Percentiles rank a stretch among this genome's conserved stretches.
Evolutionary conservation across 495 filamentous ascomycete species (phyloP).

Genomic region (Staphylotrichum tortipilum): DNA sequence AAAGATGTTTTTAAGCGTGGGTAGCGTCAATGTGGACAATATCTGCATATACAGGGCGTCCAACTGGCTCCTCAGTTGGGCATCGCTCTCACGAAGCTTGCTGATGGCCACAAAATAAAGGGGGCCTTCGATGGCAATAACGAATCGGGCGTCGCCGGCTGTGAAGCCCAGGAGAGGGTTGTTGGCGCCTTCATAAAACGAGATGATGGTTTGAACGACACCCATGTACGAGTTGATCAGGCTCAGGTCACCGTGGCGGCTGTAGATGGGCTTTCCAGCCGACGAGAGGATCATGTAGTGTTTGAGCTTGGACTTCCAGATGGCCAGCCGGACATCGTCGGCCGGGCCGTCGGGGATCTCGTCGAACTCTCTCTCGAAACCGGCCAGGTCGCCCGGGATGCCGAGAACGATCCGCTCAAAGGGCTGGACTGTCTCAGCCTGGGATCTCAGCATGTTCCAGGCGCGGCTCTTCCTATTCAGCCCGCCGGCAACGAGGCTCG

Average conservation of each 20-base stretch:
- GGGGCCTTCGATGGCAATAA: constrained; percentile 71
- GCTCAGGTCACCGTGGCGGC: constrained; percentile 80
- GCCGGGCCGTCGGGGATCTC: constrained; percentile 56
- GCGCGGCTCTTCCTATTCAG: constrained; percentile 48
- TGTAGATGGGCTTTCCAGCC: constrained; percentile 97
- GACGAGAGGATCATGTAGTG: constrained; percentile 94
- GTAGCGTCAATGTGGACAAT: constrained; percentile 84
- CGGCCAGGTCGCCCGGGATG: constrained; percentile 46
- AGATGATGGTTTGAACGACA: constrained; percentile 95
- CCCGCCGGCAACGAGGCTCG: constrained; percentile 71
- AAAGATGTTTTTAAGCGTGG: constrained; percentile 82
- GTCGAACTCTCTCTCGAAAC: constrained; percentile 72
- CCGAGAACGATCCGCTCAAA: constrained; percentile 42
- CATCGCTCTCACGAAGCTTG: constrained; percentile 79
- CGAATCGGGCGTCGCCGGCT: constrained; percentile 75
- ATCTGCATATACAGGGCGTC: constrained; percentile 98
- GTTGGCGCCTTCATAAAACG: constrained; percentile 77
- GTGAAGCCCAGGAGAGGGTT: constrained; percentile 74
- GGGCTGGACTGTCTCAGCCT: constrained; percentile 49
- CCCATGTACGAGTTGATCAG: constrained; percentile 89
- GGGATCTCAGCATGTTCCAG: constrained; percentile 50
- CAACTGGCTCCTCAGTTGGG: constrained; percentile 77
- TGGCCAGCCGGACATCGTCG: constrained; percentile 54
- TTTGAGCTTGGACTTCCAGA: constrained; percentile 84
- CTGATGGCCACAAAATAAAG: constrained; percentile 92